Evolutionary conservation across 768 basidiomycete species (phyloP), one percentile per base, ranked within the genome.

Genomic region (Vishniacozyma victoriae): DNA sequence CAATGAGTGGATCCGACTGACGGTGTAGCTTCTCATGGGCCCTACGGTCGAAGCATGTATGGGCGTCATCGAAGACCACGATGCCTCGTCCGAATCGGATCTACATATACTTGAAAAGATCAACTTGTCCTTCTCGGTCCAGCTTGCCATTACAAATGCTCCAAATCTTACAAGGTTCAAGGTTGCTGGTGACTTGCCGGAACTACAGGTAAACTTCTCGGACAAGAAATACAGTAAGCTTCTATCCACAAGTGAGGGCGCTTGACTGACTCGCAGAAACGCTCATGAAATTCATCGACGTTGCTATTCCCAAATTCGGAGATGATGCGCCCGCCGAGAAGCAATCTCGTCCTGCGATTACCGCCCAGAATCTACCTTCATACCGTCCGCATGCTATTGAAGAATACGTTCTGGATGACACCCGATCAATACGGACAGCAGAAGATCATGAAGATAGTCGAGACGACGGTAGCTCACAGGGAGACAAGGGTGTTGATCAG

Each of bases 51-150:
- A 87, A 50, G 78, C 83, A 9, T 96, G 89, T 70, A 80, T 86
- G 48, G 77, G 82, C 13, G 93, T 90, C 6, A 77, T 99, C 24
- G 77, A 77, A 2, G 78, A 79, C 7, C 35, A 47, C 5, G 72
- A 78, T 42, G 75, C 76, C 18, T 72, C 52, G 62, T 38, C 78
- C 81, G 66, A 59, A 7, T 59, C 62, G 38, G 78, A 79, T 24
- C 77, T 95, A 14, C 95, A 97, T 72, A 76, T 99, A 42, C 74
- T 99, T 35, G 95, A 97, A 74, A 81, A 88, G 38, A 88, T 89
- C 63, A 93, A 82, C 71, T 84, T 99, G 64, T 82, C 86, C 56
- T 80, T 97, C 40, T 80, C 83, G 63, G 80, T 95, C 15, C 87
- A 95, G 62, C 92, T 85, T 63, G 95, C 91, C 1, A 97, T 97